Conservation (phyloP, 495 filamentous ascomycete species). For the Talaromyces stipitatus region DNA sequence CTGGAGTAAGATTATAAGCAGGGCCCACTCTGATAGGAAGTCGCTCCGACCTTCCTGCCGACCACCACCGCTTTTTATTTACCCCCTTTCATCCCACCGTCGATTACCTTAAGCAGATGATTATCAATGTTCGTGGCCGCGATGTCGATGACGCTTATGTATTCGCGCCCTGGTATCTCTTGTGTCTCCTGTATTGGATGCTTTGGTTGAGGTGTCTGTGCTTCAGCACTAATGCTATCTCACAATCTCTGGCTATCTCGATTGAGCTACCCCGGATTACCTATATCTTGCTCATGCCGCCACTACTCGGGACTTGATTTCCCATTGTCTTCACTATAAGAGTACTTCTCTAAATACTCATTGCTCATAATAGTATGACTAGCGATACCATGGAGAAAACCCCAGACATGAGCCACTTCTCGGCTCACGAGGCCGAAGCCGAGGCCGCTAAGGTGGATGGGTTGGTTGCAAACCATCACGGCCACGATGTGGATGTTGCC, state of each 20-base stretch:
- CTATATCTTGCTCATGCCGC: neutral
- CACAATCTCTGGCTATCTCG: neutral
- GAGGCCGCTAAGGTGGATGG: neutral
- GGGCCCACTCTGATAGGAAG: neutral
- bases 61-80: neutral
- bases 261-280: neutral
- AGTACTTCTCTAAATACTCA: neutral
- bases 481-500: constrained; percentile 13
- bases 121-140: too few species aligned
- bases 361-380: neutral
- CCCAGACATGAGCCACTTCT: neutral
- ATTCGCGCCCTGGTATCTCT: neutral
- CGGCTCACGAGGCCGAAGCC: neutral
- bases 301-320: neutral
- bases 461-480: neutral
- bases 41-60: constrained; percentile 2
- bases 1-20: neutral
- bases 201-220: neutral
- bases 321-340: neutral
- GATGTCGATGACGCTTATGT: neutral
- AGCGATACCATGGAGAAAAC: neutral
- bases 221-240: neutral
- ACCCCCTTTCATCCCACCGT: neutral
- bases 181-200: neutral
- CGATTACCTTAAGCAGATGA: too few species aligned